Base-by-base conservation (phyloP, 2,329 filamentous ascomycete genomes). In the Lecanicillium sp. region DNA sequence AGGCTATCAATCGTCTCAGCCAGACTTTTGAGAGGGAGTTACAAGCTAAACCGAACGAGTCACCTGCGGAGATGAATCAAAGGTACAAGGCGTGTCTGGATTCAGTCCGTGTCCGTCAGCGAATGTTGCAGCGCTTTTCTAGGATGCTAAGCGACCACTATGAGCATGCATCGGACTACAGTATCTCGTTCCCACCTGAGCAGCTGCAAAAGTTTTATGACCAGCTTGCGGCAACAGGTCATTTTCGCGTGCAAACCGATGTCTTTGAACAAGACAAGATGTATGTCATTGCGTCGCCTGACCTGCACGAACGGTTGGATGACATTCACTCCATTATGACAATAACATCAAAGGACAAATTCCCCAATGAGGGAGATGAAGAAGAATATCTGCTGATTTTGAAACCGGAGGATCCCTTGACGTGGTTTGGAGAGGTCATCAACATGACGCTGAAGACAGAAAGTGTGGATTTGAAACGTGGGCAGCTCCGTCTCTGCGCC, bases 141-240 rank as follows among this genome's bases (percentile, higher is more conserved):
- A 79, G 88, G 48, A 87, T 94, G 57, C 64, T 98, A 39, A 89
- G 85, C 50, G 86, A 95, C 55, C 81, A 90, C 42, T 98, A 98
- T 54, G 92, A 98, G 59, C 97, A 98, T 55, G 86, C 87, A 5
- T 94, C 88, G 9, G 92, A 98, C 59, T 95, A 92, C 61, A 95
- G 86, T 58, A 84, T 97, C 54, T 81, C 84, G 27, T 74, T 88
- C 32, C 55, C 65, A 4, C 71, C 75, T 8, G 79, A 85, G 22
- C 74, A 77, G 44, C 70, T 94, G 44, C 79, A 81, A 43, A 79
- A 84, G 28, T 74, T 98, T 19, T 84, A 89, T 47, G 85, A 94
- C 49, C 78, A 86, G 17, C 72, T 98, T 8, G 77, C 87, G 11
- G 71, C 84, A 30, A 84, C 86, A 1, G 87, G 86, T 3, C 92